Base-by-base conservation (phyloP, 371 early-diverging fungal genomes). In the Gilbertella persicaria region DNA sequence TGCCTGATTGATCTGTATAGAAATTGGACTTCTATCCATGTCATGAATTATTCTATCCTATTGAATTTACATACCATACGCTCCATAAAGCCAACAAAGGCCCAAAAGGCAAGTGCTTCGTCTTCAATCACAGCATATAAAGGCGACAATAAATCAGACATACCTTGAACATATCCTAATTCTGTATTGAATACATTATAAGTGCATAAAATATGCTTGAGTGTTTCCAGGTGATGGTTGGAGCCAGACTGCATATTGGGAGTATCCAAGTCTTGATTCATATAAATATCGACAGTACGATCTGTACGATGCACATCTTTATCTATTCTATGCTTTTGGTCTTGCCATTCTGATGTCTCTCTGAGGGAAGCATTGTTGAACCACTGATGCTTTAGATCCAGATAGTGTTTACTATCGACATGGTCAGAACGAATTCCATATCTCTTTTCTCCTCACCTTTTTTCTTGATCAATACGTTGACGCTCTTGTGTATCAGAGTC, bases 231-330 rank as follows among this genome's bases (percentile, higher is more conserved):
- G 46, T 84, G 79, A 28, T 82, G 74, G 53, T 88, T 91, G n/a
- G 89, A 87, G 3, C 66, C 68, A 4, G 46, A 58, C 29, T 66
- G 50, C 64, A 54, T 73, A 62, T 88, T 81, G 51, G 86, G 65
- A 60, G 80, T 82, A 20, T 78, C 79, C 62, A 87, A 78, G 38
- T 75, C 82, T 50, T 83, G 81, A 36, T 75, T 78, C 9, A 86
- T 82, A 74, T 91, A 94, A 55, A 92, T 83, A 0, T 87, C 82
- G 4, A 91, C 78, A 0, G 84, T 87, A 13, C 95, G 66, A 69
- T 97, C 97, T 3, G 97, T 97, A 20, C 96, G 84, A 52, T 94
- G 85, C 0, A 95, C 96, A 64, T 96, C 97, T 69, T 95, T 95
- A 45, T 95, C 94, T 84, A 97, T 92, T 12, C 94, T 80, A 51